These are phyloP conservation scores for Saccharomycopsis sp. DNA, from an alignment of 805 yeast species.

Conservation along the genomic window DNA sequence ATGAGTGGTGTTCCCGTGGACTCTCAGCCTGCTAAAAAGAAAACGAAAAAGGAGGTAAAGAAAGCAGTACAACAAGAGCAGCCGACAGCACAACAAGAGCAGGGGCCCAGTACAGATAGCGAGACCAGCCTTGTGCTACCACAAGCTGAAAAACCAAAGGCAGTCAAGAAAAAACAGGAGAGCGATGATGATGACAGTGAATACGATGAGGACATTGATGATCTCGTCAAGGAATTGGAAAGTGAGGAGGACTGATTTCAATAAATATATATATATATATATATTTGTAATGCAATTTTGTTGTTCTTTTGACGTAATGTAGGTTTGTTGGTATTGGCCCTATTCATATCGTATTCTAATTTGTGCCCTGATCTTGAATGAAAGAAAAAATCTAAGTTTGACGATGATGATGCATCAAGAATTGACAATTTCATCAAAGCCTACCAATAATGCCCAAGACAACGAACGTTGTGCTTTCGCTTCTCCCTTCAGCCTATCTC, in stretches of 20 bases:
- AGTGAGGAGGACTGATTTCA: constrained; percentile 16
- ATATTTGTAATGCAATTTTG: background rate
- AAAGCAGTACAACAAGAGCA: background rate
- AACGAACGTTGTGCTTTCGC: too few species aligned
- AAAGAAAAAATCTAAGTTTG: too few species aligned
- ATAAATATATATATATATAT: background rate
- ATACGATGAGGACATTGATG: constrained; percentile 18
- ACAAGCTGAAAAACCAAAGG: constrained; percentile 5
- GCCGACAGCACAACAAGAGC: background rate
- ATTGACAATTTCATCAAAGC: background rate
- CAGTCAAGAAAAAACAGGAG: constrained; percentile 1
- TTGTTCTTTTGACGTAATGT: too few species aligned
- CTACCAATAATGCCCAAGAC: background rate
- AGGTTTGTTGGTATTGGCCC: too few species aligned
- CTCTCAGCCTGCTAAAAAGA: constrained; percentile 7
- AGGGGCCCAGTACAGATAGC: too few species aligned
- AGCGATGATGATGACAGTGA: constrained; percentile 16
- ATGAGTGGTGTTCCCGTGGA: constrained; percentile 4
- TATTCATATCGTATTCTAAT: too few species aligned
- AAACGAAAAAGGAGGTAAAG: constrained; percentile 1
- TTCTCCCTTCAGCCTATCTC: background rate
- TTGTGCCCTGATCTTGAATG: too few species aligned
- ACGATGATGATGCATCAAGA: too few species aligned
- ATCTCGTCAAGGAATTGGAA: constrained; percentile 18
- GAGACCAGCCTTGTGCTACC: background rate